These are phyloP conservation scores for Clarireedia sp. DNA, from an alignment of 2,329 filamentous ascomycete species.

Conservation along the genomic window DNA sequence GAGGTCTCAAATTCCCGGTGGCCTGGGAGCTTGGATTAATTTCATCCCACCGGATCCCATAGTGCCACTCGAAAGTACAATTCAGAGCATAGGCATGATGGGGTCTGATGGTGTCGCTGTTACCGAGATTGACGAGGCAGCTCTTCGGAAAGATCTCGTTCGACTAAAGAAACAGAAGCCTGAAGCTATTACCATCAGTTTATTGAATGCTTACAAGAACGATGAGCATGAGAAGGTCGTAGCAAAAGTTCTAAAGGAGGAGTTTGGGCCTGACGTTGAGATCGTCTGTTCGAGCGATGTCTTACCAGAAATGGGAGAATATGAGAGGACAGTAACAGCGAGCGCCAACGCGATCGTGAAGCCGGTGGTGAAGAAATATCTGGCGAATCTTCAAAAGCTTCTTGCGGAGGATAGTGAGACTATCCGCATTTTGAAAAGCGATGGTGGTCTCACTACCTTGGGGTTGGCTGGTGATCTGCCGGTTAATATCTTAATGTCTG, in stretches of 20 bases:
- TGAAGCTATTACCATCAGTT: constrained; percentile 3
- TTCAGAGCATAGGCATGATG: background rate
- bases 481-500: background rate
- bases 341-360: constrained; percentile 1
- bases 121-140: background rate
- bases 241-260: background rate
- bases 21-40: background rate
- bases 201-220: constrained; percentile 1
- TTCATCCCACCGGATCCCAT: background rate
- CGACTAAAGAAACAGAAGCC: background rate
- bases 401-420: constrained; percentile 1
- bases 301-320: background rate
- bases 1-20: background rate
- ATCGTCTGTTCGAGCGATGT: constrained; percentile 5
- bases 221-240: background rate
- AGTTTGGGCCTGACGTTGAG: background rate
- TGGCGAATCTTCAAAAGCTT: background rate
- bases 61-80: background rate
- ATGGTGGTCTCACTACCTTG: constrained; percentile 4
- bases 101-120: background rate
- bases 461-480: background rate
- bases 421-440: constrained; percentile 5
- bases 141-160: background rate
- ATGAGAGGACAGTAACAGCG: background rate
- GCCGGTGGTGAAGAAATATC: background rate